Evolutionary conservation across 257 asterid species (phyloP), one percentile per base, ranked within the genome.

Genomic region (Penstemon barbatus): DNA sequence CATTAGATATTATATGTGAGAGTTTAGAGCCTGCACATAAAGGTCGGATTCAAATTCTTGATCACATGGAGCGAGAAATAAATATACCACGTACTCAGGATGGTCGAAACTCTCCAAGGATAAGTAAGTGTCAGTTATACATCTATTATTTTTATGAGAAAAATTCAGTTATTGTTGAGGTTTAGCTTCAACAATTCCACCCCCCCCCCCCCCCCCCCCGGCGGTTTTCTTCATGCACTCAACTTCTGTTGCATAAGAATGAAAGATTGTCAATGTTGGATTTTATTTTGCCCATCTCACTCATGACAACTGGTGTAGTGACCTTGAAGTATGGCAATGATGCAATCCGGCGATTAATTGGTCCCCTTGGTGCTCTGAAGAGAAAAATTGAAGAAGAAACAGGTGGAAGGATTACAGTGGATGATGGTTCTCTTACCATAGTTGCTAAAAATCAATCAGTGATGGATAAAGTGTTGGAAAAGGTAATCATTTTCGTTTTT

Each of bases 361-460:
- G 99, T 80, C 99, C 97, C 71, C 87, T 89, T 66, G 99, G 99
- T 75, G 88, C 89, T 56, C 71, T 87, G 75, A 94, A 86, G 91
- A 91, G 86, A 75, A 94, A 89, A 81, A 88, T 91, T 63, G 99
- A 94, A 86, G 97, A 89, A 77, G 96, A 85, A 83, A 90, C 96
- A 80, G 97, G 99, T 74, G 97, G 89, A 60, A 82, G 82, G 87
- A 85, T 94, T 58, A 85, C 95, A 41, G 93, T 89, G 74, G 79
- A 84, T 80, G 97, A 91, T 58, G 95, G 97, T 55, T 83, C 77
- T 46, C 81, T 94, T 70, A 89, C 95, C 5, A 44, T 94, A 64
- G 88, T 84, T 76, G 97, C 99, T 68, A 94, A 89, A 82, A 94
- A 87, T 75, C 92, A 87, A 69, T 58, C 80, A 19, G 86, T 86